Base-by-base conservation (phyloP, 805 yeast species). In the Sungouiella thailandica region DNA sequence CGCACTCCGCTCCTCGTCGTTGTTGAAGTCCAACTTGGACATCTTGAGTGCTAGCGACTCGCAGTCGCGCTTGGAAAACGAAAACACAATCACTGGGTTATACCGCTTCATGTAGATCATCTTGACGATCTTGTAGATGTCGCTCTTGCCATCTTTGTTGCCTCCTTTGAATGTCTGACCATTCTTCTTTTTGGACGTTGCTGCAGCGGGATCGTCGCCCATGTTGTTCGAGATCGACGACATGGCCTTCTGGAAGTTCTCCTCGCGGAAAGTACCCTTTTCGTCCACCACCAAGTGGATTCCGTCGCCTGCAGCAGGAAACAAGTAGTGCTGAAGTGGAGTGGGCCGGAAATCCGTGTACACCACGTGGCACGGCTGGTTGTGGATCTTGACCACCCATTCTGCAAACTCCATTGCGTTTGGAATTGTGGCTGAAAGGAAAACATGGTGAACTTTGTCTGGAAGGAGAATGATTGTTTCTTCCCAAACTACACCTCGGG, bases 401-500 rank as follows among this genome's bases (percentile, higher is more conserved):
- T 90, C 96, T 8, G 97, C 97, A 67, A 90, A 90, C 57, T 90
- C 96, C 89, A 86, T 83, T 2, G 97, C 96, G 56, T 90, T 90
- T 17, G 98, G 98, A 47, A 90, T 90, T 1, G 98, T 90, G 31
- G 97, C 97, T 10, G 97, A 88, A 44, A 90, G 64, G 51, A 90
- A 85, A 3, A 90, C 96, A 52, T 89, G 87, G 46, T 84, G 90
- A 12, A 93, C 97, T 68, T 89, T 89, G 50, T 94, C 97, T 4
- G 99, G 99, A 27, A 93, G 70, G 55, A 93, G 67, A 38, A 93
- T 93, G 45, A 93, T 90, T 11, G 97, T 90, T 61, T 93, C 99
- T 64, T 93, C 99, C 99, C 99, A 93, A 23, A 93, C 98, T 34
- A 93, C 99, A 58, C 99, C 99, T 65, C 99, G 79, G 47, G 88